Base-by-base conservation (phyloP, 768 basidiomycete species). In the Phaeolepiota aurea region DNA sequence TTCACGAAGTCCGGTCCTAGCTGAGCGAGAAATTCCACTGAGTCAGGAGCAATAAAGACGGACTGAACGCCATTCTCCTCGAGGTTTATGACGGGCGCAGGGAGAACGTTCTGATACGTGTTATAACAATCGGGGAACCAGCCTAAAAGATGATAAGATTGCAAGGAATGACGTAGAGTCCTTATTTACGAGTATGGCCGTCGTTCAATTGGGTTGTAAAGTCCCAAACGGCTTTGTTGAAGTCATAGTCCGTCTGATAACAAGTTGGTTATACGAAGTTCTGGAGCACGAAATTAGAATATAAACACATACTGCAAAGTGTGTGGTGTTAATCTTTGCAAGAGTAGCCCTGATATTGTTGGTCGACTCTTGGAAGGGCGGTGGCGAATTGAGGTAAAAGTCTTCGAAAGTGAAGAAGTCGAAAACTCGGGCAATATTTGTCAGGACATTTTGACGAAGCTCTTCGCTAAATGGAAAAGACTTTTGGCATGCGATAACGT, bases 231-330 rank as follows among this genome's bases (percentile, higher is more conserved):
- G 68, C 78, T 34, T 59, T 62, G 49, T 72, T 79, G 57, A 82
- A 80, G 50, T 79, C 78, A 44, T 77, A 82, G 46, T 82, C 79
- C 5, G 77, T 77, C 75, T 82, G 40, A 3, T 18, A 34, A n/a
- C n/a, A n/a, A n/a, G n/a, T n/a, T n/a, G n/a, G n/a, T n/a, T n/a
- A n/a, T n/a, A n/a, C n/a, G n/a, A n/a, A n/a, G n/a, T n/a, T n/a
- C n/a, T 11, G 20, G 13, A 25, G n/a, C 35, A 9, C 14, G 5
- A 16, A 19, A 25, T 16, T 14, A 32, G 32, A n/a, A 14, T 5
- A 32, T 19, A 20, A 5, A 13, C 14, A 52, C 59, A 41, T 43
- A 75, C 76, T 46, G 54, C 54, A 37, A 69, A 82, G 32, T 56
- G 59, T 3, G 74, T 73, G 2, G 49, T 53, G 44, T 73, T 73